phyloP scores from a whole-genome alignment of 2,329 filamentous ascomycete species.

The Chaetomium sp. region DNA sequence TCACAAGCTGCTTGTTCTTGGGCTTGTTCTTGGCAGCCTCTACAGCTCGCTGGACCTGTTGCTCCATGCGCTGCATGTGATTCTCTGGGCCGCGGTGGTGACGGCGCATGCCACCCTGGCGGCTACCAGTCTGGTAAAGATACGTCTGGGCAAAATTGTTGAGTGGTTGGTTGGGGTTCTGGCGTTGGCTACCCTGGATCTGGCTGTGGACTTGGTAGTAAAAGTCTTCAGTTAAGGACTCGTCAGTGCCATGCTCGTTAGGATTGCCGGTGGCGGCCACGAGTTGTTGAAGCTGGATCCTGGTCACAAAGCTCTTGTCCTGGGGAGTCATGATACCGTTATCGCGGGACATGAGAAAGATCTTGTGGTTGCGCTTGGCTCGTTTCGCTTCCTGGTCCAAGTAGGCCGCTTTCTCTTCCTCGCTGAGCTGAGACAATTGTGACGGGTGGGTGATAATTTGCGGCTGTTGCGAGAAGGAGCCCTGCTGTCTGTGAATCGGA shows the following conservation, averaged over 20 bases:
- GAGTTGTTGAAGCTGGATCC: conserved; percentile 94
- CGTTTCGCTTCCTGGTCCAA: conserved; percentile 88
- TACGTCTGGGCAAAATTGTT: conserved; percentile 98
- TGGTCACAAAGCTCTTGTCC: conserved; percentile 98
- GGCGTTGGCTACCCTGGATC: conserved; percentile 81
- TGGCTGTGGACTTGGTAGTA: conserved; percentile 98
- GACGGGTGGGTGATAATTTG: conserved; percentile 56
- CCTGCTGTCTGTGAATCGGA: conserved; percentile 39
- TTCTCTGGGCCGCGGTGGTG: conserved; percentile 84
- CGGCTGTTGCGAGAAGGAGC: conserved; percentile 51
- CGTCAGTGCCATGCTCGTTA: conserved; percentile 71
- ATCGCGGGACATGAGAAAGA: conserved; percentile 84
- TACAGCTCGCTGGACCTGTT: conserved; percentile 94
- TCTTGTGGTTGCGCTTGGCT: conserved; percentile 97
- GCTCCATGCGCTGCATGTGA: conserved; percentile 98
- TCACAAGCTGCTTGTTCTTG: conserved; percentile 94
- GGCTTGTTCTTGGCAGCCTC: conserved; percentile 96
- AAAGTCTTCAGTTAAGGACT: conserved; percentile 84
- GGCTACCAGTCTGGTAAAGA: conserved; percentile 85
- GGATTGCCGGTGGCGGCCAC: conserved; percentile 87
- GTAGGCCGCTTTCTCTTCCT: conserved; percentile 77
- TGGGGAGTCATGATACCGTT: conserved; percentile 98
- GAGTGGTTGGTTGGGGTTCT: conserved; percentile 86
- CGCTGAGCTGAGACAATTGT: conserved; percentile 69
- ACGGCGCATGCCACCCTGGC: conserved; percentile 66